A percentile compares a stretch with the other conserved stretches of the same genome.
Conservation (phyloP, 164 flowering plant species). For the Saururus chinensis region DNA sequence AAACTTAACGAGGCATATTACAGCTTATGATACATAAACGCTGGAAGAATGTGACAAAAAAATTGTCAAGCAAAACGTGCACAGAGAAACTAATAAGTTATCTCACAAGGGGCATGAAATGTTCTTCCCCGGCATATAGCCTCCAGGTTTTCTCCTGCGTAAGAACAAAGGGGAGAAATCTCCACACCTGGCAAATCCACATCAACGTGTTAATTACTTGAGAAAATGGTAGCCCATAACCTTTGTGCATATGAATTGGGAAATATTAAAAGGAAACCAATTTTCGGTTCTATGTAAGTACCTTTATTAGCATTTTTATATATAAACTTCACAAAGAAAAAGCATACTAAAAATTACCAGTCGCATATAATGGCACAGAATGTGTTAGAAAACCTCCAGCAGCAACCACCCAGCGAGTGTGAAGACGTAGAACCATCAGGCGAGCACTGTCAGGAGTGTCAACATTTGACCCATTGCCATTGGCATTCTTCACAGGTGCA, state of each 20-base stretch:
- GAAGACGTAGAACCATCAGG: conserved; percentile 83
- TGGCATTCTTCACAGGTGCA: conserved; percentile 97
- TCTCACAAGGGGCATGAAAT: conserved; percentile 97
- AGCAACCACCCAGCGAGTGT: conserved; percentile 89
- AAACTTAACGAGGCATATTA: too few relatives aligned
- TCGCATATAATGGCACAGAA: conserved; percentile 83
- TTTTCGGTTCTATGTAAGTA: neutral
- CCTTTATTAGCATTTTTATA: neutral
- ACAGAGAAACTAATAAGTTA: conserved; percentile 37
- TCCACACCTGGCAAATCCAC: conserved; percentile 59
- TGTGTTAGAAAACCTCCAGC: conserved; percentile 97
- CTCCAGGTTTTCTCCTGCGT: conserved; percentile 95
- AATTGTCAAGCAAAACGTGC: neutral
- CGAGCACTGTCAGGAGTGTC: conserved; percentile 97
- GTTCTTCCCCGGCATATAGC: conserved; percentile 94
- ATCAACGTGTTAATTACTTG: neutral
- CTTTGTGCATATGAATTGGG: too few relatives aligned
- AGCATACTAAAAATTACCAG: conserved; percentile 36
- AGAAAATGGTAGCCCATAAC: neutral
- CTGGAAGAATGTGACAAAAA: neutral
- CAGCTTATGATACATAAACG: neutral
- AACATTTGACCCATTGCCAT: conserved; percentile 71
- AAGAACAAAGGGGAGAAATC: conserved; percentile 89
- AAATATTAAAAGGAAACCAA: too few relatives aligned
- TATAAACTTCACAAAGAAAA: neutral